phyloP scores from a whole-genome alignment of 345 rosid species.

The Eucalyptus erythrocorys region DNA sequence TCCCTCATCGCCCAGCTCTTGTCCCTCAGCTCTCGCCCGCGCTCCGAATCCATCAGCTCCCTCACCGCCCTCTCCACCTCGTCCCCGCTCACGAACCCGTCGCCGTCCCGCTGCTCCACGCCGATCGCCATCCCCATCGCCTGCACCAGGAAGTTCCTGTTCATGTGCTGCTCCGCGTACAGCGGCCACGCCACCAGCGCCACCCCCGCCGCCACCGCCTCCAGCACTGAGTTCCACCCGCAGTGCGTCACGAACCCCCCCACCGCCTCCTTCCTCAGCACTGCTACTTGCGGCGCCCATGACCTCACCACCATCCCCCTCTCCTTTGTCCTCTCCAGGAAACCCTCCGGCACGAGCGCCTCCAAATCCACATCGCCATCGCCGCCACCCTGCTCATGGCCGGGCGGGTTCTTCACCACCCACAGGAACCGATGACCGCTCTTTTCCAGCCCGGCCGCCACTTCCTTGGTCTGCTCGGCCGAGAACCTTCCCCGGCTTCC shows the following conservation, averaged over 20 bases:
- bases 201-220: not conserved
- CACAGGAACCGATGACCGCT: conserved; percentile 6
- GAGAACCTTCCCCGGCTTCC: not conserved
- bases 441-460: conserved; percentile 3
- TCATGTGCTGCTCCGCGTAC: conserved; percentile 3
- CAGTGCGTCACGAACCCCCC: conserved; percentile 11
- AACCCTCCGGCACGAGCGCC: not conserved
- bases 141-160: not conserved
- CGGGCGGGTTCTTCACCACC: not conserved
- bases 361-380: not conserved
- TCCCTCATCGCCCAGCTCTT: not conserved
- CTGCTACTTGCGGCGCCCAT: conserved; percentile 6
- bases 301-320: not conserved
- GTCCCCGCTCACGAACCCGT: not conserved
- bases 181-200: conserved; percentile 7
- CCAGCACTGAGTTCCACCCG: conserved; percentile 10
- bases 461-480: not conserved
- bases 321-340: not conserved
- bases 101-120: not conserved
- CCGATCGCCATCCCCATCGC: not conserved
- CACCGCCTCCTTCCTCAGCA: not conserved
- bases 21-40: not conserved
- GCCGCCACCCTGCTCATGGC: not conserved
- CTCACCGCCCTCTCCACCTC: conserved; percentile 3
- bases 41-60: not conserved